Percentiles rank a stretch among this genome's conserved stretches.
These are phyloP conservation scores for Colletotrichum incanum DNA, from an alignment of 2,329 filamentous ascomycete genomes.

Conservation along the genomic window DNA sequence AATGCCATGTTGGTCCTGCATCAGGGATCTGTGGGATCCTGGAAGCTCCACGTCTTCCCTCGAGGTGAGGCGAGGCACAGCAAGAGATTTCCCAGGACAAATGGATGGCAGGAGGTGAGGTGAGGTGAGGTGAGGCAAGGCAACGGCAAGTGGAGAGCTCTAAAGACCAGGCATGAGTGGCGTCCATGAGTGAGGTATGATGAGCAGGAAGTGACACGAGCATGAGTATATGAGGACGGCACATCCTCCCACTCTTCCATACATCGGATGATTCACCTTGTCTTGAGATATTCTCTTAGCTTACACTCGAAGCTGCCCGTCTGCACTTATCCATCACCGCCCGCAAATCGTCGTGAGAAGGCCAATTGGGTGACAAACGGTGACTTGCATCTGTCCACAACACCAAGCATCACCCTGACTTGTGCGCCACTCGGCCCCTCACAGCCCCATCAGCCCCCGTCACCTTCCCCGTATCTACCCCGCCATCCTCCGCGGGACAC, in stretches of 20 bases:
- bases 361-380: neutral
- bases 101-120: neutral
- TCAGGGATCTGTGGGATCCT: neutral
- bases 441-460: conserved; percentile 3
- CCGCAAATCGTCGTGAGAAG: neutral
- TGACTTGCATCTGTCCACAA: neutral
- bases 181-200: neutral
- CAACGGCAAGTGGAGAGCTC: neutral
- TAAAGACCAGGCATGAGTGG: neutral
- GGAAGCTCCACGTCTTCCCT: neutral
- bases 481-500: conserved; percentile 39
- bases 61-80: conserved; percentile 10
- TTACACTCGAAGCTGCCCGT: neutral
- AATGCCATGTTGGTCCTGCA: conserved; percentile 7
- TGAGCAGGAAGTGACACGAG: neutral
- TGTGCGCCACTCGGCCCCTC: neutral
- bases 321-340: neutral
- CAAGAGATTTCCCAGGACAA: neutral
- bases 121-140: conserved; percentile 13
- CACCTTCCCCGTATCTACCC: conserved; percentile 25
- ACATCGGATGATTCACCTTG: neutral
- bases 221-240: conserved; percentile 36
- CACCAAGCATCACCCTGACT: neutral
- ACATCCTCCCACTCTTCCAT: conserved; percentile 9
- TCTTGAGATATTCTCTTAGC: neutral